Conservation (phyloP, 345 rosid species). For the Mangifera indica region DNA sequence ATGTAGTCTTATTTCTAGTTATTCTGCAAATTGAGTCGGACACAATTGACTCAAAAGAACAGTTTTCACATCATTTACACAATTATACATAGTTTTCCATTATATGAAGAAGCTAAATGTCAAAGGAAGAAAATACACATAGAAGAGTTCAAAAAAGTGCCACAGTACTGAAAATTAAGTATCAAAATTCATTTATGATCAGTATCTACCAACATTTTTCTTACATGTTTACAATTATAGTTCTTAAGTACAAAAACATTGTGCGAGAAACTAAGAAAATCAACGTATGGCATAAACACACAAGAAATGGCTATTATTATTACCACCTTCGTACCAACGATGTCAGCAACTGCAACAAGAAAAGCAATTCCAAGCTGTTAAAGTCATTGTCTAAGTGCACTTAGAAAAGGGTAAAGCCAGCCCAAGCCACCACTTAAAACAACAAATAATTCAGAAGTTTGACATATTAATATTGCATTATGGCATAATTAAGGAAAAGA, state of each 20-base stretch:
- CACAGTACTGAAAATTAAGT: neutral
- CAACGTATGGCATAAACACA: neutral
- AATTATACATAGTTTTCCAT: neutral
- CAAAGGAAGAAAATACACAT: neutral
- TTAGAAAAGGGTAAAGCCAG: neutral
- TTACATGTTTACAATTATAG: conserved; percentile 1
- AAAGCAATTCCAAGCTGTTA: conserved; percentile 18
- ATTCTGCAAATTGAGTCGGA: neutral
- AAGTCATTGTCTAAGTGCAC: neutral
- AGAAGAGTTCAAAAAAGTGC: neutral
- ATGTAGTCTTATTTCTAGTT: neutral
- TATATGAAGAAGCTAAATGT: neutral
- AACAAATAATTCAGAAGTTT: neutral
- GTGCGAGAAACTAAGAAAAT: neutral
- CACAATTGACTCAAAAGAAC: neutral
- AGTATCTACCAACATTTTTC: neutral
- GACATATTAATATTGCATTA: neutral
- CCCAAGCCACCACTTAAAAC: neutral
- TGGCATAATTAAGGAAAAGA: neutral
- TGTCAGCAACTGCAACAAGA: conserved; percentile 69
- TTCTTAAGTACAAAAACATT: neutral
- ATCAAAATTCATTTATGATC: neutral
- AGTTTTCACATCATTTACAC: neutral
- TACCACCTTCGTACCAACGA: conserved; percentile 86
- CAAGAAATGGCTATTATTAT: conserved; percentile 1